Conservation (phyloP, 1,284 basidiomycete genomes). For the Ceratobasidium sp. region DNA sequence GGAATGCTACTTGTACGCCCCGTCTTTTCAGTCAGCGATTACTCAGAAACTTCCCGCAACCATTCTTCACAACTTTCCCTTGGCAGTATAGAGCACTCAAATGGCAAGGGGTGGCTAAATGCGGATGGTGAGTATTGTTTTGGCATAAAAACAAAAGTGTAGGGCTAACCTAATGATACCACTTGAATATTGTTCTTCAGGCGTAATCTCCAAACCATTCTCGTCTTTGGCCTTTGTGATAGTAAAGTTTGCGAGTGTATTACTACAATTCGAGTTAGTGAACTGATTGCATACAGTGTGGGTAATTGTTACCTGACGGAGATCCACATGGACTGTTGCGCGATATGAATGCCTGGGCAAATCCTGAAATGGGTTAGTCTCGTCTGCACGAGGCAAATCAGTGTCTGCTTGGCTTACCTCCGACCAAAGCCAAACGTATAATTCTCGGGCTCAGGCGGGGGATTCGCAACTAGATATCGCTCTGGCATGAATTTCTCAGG, state of each 20-base stretch:
- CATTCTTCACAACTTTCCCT: constrained; percentile 1
- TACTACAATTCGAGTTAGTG: neutral
- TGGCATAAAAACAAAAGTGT: neutral
- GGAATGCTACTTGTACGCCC: no score
- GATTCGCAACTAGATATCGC: constrained; percentile 75
- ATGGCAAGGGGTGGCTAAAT: constrained; percentile 10
- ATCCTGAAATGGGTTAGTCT: neutral
- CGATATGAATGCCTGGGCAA: constrained; percentile 33
- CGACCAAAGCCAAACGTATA: constrained; percentile 37
- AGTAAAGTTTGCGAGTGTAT: constrained; percentile 19
- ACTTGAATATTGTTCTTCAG: constrained; percentile 21
- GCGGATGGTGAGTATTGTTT: neutral
- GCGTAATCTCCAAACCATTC: constrained; percentile 11
- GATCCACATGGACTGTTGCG: constrained; percentile 35
- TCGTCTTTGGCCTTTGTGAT: no score
- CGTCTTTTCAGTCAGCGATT: no score
- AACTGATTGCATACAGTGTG: neutral
- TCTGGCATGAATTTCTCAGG: constrained; percentile 85
- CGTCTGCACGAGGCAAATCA: neutral
- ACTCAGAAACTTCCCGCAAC: neutral
- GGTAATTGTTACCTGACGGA: constrained; percentile 1
- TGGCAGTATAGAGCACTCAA: constrained; percentile 7
- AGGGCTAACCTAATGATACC: constrained; percentile 4
- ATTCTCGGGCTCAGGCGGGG: constrained; percentile 54
- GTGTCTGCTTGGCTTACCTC: neutral